Evolutionary conservation across 139 green algal species (phyloP).

Genomic region (Closterium sp.): DNA sequence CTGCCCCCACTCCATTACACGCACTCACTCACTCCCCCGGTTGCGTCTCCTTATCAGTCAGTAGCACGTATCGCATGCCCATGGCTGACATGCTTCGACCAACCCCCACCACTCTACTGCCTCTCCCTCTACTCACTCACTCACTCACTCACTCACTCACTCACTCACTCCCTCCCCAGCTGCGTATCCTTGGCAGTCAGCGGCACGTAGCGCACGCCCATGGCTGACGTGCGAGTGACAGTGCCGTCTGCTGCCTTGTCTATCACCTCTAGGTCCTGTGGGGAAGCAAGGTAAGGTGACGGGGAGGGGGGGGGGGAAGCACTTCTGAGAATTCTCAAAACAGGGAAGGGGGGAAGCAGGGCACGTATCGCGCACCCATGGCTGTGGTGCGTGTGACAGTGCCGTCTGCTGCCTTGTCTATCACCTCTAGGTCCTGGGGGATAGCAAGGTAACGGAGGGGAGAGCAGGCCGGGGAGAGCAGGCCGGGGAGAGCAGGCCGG

Average conservation of each 20-base stretch:
- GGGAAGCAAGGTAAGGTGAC: background rate
- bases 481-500: no score
- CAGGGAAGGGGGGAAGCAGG: no score
- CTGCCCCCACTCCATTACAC: no score
- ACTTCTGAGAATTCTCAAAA: no score
- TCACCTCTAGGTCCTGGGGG: slow-evolving; percentile 42
- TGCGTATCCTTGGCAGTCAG: slow-evolving; percentile 43
- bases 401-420: slow-evolving; percentile 45
- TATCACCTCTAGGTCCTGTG: slow-evolving; percentile 45
- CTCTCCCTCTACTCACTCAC: background rate
- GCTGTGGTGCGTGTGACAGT: slow-evolving; percentile 9
- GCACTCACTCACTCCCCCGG: no score
- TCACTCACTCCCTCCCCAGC: background rate
- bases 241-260: slow-evolving; percentile 46
- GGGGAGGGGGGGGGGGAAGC: background rate
- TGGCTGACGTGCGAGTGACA: slow-evolving; percentile 15
- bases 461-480: no score
- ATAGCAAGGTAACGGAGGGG: background rate
- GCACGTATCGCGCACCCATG: slow-evolving; percentile 51
- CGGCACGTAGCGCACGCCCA: slow-evolving; percentile 51
- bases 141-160: background rate
- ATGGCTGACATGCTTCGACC: background rate
- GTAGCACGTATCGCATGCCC: background rate
- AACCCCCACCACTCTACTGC: no score
- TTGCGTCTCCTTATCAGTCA: background rate